phyloP scores from a whole-genome alignment of 2,329 filamentous ascomycete genomes.

The Teratosphaeria gauchensis region DNA sequence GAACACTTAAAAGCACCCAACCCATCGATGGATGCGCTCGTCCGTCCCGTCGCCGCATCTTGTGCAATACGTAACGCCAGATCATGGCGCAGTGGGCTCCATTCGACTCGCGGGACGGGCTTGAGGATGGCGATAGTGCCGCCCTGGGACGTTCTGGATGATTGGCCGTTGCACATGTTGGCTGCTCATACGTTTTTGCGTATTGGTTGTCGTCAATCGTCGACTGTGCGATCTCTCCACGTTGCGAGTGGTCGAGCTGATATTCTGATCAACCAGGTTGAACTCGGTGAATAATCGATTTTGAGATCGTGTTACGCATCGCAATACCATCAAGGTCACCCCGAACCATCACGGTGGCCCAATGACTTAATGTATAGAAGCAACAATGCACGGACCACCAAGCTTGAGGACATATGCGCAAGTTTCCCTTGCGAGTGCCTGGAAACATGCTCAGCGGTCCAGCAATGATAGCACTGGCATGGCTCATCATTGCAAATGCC shows the following conservation, averaged over 20 bases:
- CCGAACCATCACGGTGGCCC: not conserved
- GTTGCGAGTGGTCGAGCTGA: not conserved
- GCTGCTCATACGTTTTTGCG: not conserved
- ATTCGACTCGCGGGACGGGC: not conserved
- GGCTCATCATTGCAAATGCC: not conserved
- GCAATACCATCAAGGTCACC: not conserved
- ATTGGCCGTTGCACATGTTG: not conserved
- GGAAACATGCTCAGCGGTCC: not conserved
- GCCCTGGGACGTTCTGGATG: not conserved
- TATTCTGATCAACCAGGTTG: not conserved
- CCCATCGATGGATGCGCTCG: not conserved
- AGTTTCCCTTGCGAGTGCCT: not conserved
- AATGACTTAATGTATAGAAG: not conserved
- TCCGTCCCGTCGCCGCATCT: not conserved
- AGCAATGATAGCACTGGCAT: not conserved
- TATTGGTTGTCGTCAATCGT: too few relatives aligned
- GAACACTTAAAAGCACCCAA: not conserved
- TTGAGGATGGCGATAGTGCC: not conserved
- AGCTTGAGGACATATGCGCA: not conserved
- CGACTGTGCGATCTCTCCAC: too few relatives aligned
- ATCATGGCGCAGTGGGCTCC: not conserved
- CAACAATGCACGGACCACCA: not conserved
- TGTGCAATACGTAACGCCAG: not conserved
- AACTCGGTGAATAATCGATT: not conserved
- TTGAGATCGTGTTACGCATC: not conserved